Base-by-base conservation (phyloP, 805 yeast genomes). In the Suhomyces prunicola region DNA sequence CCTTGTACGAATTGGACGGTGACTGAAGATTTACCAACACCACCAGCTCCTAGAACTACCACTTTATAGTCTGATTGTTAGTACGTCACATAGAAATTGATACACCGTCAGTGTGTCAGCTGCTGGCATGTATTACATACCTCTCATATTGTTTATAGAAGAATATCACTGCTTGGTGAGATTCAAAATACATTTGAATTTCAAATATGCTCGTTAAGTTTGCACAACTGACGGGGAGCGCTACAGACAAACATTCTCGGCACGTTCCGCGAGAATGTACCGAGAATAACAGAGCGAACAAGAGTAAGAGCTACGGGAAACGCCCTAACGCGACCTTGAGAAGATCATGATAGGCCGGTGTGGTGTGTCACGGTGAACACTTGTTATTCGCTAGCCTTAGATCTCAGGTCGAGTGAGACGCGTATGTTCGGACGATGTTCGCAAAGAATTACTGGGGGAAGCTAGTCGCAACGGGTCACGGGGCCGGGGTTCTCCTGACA, bases 11-110 rank as follows among this genome's bases (percentile, higher is more conserved):
- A 92, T 66, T 90, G 96, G 5, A 90, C 96, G 1, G 97, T 91
- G 41, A 93, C 76, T 40, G 96, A 91, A 23, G 97, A 90, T 64
- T 93, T 93, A 62, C 99, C 99, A 7, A 90, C 97, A 71, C 97
- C 97, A 62, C 97, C 97, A 12, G 97, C 96, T 55, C 99, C 99
- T 54, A 93, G 76, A 17, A 93, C 94, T 15, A 90, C 97, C 45
- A 94, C 76, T 66, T 90, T 90, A 69, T 91, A 91, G 66, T 92
- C 97, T 81, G 31, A 8, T 8, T 13, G 52, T 39, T 54, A 45
- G 51, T 48, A 47, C 23, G 3, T 27, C 29, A 27, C 29, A 12
- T 26, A 2, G 3, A 7, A 26, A 26, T 7, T 26, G 27, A 26
- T 26, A 26, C 8, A 26, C 27, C 27, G 27, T 26, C 27, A 26